Evolutionary conservation across 441 rosid species (phyloP), one percentile per base, ranked within the genome.

Genomic region (Erodium moschatum): DNA sequence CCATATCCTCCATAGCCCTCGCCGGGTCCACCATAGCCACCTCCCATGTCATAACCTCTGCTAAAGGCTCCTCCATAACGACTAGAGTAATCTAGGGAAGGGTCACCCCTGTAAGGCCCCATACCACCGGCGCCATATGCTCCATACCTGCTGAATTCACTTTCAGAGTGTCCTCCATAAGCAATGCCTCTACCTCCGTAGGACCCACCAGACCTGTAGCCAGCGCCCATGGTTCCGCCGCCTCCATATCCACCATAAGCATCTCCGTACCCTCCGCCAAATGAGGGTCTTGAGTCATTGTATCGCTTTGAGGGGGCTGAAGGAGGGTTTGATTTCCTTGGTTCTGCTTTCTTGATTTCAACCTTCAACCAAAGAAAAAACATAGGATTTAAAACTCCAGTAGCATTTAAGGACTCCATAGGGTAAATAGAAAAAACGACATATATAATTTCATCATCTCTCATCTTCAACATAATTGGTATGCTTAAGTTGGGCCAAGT

Each of bases 341-440:
- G 98, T 71, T 93, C 98, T 13, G 98, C 98, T 82, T 89, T 93
- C 90, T 93, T 93, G 77, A 93, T 87, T 81, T 93, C 98, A 72
- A 93, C 97, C 98, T 93, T 69, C 69, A 78, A 65, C 20, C 65
- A 60, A 72, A 64, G 46, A 24, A 24, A 66, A 67, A 61, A 3
- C 44, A 38, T 9, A 8, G 9, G 9, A 38, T 9, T 38, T 38
- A 1, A 38, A 38, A 38, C 44, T 38, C 44, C 44, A 4, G 27
- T 38, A 9, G 27, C 18, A 66, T 61, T 65, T 40, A 8, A 29
- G 1, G 29, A 18, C 8, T 18, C 46, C 44, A n/a, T 18, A 13
- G 5, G 9, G 6, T n/a, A 24, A 3, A 64, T 27, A 40, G 0
- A 27, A 19, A 38, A 42, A 42, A 67, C 0, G 9, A 5, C 7